Conservation (phyloP, 257 asterid genomes). For the Jaltomata sinuosa region DNA sequence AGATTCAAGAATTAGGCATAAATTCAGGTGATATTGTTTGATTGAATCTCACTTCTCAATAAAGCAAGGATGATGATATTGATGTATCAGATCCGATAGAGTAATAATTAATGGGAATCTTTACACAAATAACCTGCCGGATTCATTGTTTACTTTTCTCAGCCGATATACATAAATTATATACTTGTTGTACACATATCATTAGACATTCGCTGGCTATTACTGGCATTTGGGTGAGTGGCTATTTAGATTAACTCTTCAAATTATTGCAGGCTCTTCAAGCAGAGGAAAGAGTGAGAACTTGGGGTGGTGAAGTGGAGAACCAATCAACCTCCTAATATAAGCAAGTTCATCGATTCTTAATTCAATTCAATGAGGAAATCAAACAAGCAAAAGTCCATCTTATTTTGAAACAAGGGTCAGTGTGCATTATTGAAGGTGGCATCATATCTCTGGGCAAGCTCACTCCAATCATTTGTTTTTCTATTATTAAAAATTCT, state of each 20-base stretch:
- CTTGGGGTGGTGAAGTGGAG: conserved; percentile 18
- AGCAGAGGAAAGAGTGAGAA: conserved; percentile 28
- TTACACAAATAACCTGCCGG: not conserved
- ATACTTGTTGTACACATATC: not conserved
- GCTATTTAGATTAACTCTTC: too few species aligned
- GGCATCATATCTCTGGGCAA: not conserved
- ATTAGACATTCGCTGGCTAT: not conserved
- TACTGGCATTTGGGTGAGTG: too few species aligned
- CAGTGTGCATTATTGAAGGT: not conserved
- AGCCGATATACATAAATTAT: not conserved
- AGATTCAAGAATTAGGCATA: not conserved
- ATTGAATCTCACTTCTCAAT: not conserved
- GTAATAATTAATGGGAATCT: not conserved
- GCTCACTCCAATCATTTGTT: not conserved
- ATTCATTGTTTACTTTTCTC: not conserved
- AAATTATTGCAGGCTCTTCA: conserved; percentile 16
- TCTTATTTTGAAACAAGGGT: not conserved
- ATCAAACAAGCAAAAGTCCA: not conserved
- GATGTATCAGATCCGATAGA: not conserved
- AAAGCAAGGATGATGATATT: not conserved
- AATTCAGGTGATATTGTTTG: not conserved
- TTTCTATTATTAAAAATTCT: not conserved
- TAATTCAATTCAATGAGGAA: not conserved
- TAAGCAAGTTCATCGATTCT: not conserved
- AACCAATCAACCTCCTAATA: not conserved